Conservation (phyloP, 352 stramenopile genomes). For the Globisporangium parvum region DNA sequence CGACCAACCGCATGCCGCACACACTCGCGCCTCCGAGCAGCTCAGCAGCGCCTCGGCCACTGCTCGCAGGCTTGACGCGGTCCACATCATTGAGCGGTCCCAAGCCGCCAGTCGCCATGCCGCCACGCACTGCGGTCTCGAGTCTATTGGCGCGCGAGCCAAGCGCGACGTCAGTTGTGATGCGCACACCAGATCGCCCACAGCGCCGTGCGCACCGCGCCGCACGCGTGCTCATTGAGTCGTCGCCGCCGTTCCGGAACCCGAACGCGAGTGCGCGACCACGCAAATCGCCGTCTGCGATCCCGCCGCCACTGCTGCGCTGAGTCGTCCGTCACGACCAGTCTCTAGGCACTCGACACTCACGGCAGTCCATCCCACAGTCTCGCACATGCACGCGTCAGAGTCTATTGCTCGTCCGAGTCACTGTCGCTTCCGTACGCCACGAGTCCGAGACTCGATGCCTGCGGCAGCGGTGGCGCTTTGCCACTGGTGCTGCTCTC, state of each 20-base stretch:
- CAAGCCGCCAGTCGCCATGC: background rate
- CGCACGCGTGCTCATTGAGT: conserved; percentile 56
- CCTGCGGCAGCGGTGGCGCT: background rate
- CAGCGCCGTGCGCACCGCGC: conserved; percentile 37
- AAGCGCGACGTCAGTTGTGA: conserved; percentile 31
- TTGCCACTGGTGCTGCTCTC: conserved; percentile 14
- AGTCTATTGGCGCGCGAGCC: conserved; percentile 11
- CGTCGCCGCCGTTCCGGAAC: conserved; percentile 67
- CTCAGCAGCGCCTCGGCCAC: background rate
- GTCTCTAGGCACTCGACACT: too few relatives aligned
- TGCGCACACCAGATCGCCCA: conserved; percentile 74
- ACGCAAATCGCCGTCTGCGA: conserved; percentile 15
- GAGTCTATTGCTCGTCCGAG: conserved; percentile 16
- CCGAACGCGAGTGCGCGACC: conserved; percentile 20
- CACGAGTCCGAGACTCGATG: conserved; percentile 31
- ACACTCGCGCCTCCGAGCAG: background rate
- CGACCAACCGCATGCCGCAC: conserved; percentile 9
- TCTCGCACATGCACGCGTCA: too few relatives aligned
- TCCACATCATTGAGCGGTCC: background rate
- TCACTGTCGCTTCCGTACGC: conserved; percentile 73
- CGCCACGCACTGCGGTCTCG: conserved; percentile 8
- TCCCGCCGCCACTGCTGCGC: conserved; percentile 20
- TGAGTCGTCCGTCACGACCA: background rate
- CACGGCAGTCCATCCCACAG: too few relatives aligned
- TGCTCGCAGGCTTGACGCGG: background rate